These are phyloP conservation scores for Globisporangium yorkense DNA, from an alignment of 352 stramenopile species.

Conservation along the genomic window DNA sequence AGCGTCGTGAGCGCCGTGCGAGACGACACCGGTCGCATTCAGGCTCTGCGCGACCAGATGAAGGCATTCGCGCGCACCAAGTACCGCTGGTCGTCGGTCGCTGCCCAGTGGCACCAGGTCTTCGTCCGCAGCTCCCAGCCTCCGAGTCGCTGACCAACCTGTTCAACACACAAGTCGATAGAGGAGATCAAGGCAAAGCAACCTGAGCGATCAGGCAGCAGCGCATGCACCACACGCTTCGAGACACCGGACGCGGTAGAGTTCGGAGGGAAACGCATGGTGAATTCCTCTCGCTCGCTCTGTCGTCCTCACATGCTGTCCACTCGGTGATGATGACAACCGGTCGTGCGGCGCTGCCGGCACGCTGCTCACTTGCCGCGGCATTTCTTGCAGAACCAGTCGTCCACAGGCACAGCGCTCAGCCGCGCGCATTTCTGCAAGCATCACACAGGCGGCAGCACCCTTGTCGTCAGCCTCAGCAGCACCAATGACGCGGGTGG, in stretches of 20 bases:
- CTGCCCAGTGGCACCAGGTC: constrained; percentile 46
- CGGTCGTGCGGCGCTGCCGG: neutral
- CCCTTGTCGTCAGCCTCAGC: neutral
- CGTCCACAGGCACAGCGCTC: constrained; percentile 64
- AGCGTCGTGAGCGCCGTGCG: constrained; percentile 35
- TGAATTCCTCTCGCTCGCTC: neutral
- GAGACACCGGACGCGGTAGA: neutral
- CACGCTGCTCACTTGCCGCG: constrained; percentile 7
- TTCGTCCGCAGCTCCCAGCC: neutral
- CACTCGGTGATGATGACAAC: neutral
- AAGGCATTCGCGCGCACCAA: constrained; percentile 44
- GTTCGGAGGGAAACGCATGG: neutral
- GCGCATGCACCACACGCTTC: no score
- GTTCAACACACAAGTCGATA: neutral
- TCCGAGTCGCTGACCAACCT: neutral
- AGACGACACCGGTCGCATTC: constrained; percentile 18
- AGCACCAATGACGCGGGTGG: neutral
- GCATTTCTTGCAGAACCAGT: constrained; percentile 88
- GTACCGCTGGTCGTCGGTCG: constrained; percentile 53
- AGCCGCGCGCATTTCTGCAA: constrained; percentile 86
- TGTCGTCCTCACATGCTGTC: neutral
- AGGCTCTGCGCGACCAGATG: constrained; percentile 37
- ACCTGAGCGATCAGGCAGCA: no score
- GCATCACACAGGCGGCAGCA: constrained; percentile 4
- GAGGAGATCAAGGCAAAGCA: no score